Evolutionary conservation across 495 filamentous ascomycete genomes (phyloP), one percentile per base, ranked within the genome.

Genomic region (Penicillium psychrofluorescens): DNA sequence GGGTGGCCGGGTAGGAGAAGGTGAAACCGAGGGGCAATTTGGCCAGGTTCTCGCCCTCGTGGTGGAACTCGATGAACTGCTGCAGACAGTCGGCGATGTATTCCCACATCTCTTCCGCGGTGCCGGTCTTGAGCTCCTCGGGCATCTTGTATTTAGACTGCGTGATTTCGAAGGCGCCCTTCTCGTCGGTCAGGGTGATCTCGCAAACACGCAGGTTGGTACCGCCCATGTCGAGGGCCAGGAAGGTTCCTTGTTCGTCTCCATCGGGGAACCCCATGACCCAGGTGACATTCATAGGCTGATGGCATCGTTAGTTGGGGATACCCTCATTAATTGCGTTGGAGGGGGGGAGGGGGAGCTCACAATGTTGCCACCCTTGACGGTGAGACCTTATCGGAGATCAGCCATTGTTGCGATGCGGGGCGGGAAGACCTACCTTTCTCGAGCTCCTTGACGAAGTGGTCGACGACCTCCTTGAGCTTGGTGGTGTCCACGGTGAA

Each of bases 211-310:
- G 89, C 45, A 98, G 76, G 61, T 98, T 98, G 61, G 92, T 98
- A 53, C 92, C 92, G 46, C 92, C 92, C 94, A 98, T 96, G 61
- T 98, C 92, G 29, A 98, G 75, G 52, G 92, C 92, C 37, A 98
- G 74, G 63, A 81, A 98, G 33, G 86, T 95, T 49, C 92, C 92
- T 11, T 81, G 84, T 63, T 98, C 92, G 46, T 90, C 51, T 42
- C 92, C 92, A 56, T 85, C 84, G 45, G 92, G 92, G 66, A 86
- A 95, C 44, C 80, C 83, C 83, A 97, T 90, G 44, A 92, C 90
- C 92, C 92, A 98, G 40, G 92, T 97, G 35, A 92, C 86, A 68
- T 96, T 97, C 92, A 98, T 98, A 47, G 92, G 92, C 90, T 95
- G 63, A 14, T 5, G n/a, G 29, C 4, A 15, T 6, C 1, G 30